These are phyloP conservation scores for Sporothrix euskadiensis DNA, from an alignment of 2,329 filamentous ascomycete species.

Conservation along the genomic window DNA sequence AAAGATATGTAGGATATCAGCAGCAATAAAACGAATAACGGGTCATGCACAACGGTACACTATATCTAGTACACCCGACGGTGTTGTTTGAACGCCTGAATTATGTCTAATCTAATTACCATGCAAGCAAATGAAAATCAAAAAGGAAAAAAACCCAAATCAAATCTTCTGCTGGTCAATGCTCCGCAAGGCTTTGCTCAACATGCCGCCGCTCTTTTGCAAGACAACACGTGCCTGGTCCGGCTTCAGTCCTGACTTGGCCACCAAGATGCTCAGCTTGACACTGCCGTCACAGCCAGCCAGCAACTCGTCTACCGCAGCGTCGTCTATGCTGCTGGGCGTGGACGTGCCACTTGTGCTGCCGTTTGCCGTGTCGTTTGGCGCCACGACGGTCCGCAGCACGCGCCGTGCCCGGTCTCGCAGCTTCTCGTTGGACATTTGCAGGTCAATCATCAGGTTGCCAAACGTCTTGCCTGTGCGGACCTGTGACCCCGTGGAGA, in stretches of 20 bases:
- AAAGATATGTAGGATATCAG: neutral
- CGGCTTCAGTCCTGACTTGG: constrained; percentile 17
- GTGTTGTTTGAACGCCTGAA: neutral
- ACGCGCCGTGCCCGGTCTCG: constrained; percentile 28
- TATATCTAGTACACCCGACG: neutral
- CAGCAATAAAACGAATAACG: neutral
- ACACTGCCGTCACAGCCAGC: constrained; percentile 27
- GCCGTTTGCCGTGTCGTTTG: neutral
- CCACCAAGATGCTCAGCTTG: constrained; percentile 29
- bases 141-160: neutral
- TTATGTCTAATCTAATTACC: neutral
- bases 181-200: constrained; percentile 15
- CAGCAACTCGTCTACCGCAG: constrained; percentile 22
- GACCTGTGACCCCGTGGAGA: constrained; percentile 47
- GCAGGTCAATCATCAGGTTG: constrained; percentile 30
- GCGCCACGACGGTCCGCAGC: constrained; percentile 22
- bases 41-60: neutral
- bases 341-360: neutral
- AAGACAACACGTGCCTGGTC: constrained; percentile 12
- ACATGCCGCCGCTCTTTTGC: constrained; percentile 22
- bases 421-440: constrained; percentile 32
- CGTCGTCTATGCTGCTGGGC: constrained; percentile 13
- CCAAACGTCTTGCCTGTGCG: constrained; percentile 44
- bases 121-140: neutral
- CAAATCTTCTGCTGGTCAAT: constrained; percentile 8